These are phyloP conservation scores for Tolypocladium endophyticum DNA, from an alignment of 2,329 filamentous ascomycete genomes.

Conservation along the genomic window DNA sequence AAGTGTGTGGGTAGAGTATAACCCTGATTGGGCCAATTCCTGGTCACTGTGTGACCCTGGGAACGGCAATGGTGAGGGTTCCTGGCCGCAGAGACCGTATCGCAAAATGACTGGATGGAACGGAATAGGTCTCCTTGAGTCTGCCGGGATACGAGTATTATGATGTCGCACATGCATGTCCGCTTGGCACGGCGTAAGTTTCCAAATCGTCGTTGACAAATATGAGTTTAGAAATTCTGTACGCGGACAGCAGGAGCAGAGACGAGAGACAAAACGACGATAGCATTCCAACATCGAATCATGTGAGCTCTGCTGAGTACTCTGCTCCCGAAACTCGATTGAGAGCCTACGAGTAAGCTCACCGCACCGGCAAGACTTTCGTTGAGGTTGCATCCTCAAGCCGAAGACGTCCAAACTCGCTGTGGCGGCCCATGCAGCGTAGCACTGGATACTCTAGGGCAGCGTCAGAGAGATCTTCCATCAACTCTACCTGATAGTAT, in stretches of 20 bases:
- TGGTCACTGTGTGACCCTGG: neutral
- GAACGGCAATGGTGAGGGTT: neutral
- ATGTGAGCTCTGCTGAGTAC: neutral
- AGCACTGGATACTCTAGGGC: neutral
- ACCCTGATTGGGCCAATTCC: neutral
- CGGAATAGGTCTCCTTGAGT: neutral
- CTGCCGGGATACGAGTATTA: no score
- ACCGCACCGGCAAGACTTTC: neutral
- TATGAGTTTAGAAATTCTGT: no score
- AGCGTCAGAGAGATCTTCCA: neutral
- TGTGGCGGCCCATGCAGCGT: neutral
- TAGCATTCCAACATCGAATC: no score
- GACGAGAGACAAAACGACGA: no score
- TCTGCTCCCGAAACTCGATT: no score
- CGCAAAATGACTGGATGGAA: neutral
- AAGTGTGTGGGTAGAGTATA: neutral
- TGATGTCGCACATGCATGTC: no score
- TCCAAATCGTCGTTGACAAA: no score
- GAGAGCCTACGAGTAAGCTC: neutral
- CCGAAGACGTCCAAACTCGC: neutral
- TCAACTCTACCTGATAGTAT: neutral
- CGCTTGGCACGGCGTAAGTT: no score
- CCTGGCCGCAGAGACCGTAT: neutral
- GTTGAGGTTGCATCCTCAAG: neutral
- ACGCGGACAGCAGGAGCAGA: no score